Percentiles rank a stretch among this genome's conserved stretches.
phyloP scores from a whole-genome alignment of 306 rosid species.

The Vicia villosa region DNA sequence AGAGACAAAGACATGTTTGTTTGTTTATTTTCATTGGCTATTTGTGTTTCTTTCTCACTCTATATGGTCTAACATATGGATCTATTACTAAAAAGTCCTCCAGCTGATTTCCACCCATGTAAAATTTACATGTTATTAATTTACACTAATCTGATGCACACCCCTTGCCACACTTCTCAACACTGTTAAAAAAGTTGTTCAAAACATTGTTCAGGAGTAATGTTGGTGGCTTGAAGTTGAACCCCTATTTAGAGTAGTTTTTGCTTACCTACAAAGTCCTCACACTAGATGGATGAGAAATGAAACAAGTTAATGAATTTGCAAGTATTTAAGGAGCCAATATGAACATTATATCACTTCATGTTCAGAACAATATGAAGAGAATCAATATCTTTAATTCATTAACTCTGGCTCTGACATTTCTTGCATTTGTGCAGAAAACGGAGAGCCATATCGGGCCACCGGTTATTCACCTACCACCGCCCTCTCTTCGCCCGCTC shows the following conservation, averaged over 20 bases:
- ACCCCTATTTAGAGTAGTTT: slow-evolving; percentile 21
- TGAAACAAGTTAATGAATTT: slow-evolving; percentile 34
- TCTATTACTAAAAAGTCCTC: background rate
- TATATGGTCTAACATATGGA: background rate
- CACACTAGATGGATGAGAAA: slow-evolving; percentile 65
- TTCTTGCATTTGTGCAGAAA: slow-evolving; percentile 40
- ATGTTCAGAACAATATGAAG: slow-evolving; percentile 45
- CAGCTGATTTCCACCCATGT: background rate
- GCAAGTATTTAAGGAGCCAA: slow-evolving; percentile 1
- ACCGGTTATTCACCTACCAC: slow-evolving; percentile 13
- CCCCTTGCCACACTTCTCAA: slow-evolving; percentile 4
- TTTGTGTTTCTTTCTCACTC: slow-evolving; percentile 20
- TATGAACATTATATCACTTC: slow-evolving; percentile 36
- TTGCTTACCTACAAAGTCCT: slow-evolving; percentile 55
- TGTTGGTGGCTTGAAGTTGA: slow-evolving; percentile 40
- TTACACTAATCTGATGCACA: slow-evolving; percentile 7
- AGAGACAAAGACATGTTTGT: background rate
- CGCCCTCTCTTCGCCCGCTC: slow-evolving; percentile 47
- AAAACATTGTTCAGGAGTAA: slow-evolving; percentile 43
- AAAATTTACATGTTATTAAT: slow-evolving; percentile 18
- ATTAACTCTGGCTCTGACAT: slow-evolving; percentile 35
- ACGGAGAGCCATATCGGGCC: slow-evolving; percentile 40
- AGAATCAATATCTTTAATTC: slow-evolving; percentile 39
- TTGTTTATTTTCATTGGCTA: background rate
- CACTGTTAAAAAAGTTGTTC: slow-evolving; percentile 26